These are phyloP conservation scores for Aegilops bicornis DNA, from an alignment of 176 grass and related monocot genomes.

Conservation along the genomic window DNA sequence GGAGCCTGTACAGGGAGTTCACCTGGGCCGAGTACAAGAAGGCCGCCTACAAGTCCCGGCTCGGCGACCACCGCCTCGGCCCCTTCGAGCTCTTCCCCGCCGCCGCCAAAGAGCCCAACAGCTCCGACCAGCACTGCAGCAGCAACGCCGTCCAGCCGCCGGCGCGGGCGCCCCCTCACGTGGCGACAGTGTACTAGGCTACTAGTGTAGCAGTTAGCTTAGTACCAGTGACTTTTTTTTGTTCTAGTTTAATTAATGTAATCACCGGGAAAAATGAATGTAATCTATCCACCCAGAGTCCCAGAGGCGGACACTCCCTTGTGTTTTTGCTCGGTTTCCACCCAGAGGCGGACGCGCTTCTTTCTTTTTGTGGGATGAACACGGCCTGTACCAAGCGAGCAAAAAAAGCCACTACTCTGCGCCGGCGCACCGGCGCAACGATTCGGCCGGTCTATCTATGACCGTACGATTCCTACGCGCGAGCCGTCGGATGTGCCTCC, in stretches of 20 bases:
- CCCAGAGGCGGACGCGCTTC: not conserved
- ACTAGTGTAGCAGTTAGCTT: not conserved
- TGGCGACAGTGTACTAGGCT: conserved; percentile 7
- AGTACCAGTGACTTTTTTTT: not conserved
- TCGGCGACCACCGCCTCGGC: conserved; percentile 63
- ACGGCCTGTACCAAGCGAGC: not conserved
- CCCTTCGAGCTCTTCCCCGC: conserved; percentile 47
- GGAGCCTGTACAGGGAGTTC: conserved; percentile 76
- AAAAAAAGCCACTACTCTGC: no score
- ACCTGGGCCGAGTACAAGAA: conserved; percentile 89
- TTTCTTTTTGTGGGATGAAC: not conserved
- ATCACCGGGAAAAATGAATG: no score
- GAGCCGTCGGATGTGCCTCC: no score
- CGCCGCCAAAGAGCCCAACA: not conserved
- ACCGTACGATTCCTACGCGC: no score
- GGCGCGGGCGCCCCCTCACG: not conserved
- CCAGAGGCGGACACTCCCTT: no score
- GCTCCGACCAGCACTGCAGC: not conserved
- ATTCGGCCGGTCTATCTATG: no score
- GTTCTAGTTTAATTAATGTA: not conserved
- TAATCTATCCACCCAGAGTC: no score
- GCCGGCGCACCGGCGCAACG: no score
- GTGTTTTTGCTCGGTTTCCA: conserved; percentile 1
- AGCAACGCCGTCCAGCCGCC: not conserved
- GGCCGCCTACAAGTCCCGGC: conserved; percentile 57